Base-by-base conservation (phyloP, 129 eudicot genomes). In the Escallonia herrerae region DNA sequence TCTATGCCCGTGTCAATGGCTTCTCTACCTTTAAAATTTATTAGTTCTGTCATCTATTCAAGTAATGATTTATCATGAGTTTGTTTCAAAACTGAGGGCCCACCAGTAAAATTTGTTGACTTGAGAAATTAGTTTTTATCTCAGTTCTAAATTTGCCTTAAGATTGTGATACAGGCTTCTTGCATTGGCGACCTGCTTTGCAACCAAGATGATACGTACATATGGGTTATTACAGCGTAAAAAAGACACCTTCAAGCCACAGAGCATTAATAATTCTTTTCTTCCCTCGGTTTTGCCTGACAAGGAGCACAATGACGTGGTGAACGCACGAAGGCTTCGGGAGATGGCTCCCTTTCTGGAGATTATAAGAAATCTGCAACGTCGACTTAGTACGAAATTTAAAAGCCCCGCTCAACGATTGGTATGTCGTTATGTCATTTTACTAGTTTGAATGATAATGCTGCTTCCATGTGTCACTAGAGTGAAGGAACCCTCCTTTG, bases 341-440 rank as follows among this genome's bases (percentile, higher is more conserved):
- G 95, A 93, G 63, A 86, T 88, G 89, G 89, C 95, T 43, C 83
- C 73, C 66, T 79, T 74, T 63, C 74, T 93, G 77, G 96, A 83
- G 74, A 81, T 83, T 50, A 83, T 78, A 56, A 75, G 98, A 64
- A 79, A 78, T 78, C 66, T 93, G 81, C 98, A 88, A 75, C 63
- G 82, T 56, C 84, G 79, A 22, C 77, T 93, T 45, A 75, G 75
- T 77, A 68, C 81, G 61, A 88, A 85, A 80, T 79, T 79, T 46
- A 85, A 68, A 61, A 81, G 85, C 69, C 83, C 84, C 4, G 82
- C 81, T 51, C 87, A 86, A 61, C 71, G 72, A 61, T 66, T 68
- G 90, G 97, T 91, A 81, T 43, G 87, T 58, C 42, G 44, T 75
- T 48, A 44, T 33, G 12, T 72, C n/a, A 43, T 62, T 65, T 15